Conservation (phyloP, 2,329 filamentous ascomycete genomes). For the Alternaria tenuissima region DNA sequence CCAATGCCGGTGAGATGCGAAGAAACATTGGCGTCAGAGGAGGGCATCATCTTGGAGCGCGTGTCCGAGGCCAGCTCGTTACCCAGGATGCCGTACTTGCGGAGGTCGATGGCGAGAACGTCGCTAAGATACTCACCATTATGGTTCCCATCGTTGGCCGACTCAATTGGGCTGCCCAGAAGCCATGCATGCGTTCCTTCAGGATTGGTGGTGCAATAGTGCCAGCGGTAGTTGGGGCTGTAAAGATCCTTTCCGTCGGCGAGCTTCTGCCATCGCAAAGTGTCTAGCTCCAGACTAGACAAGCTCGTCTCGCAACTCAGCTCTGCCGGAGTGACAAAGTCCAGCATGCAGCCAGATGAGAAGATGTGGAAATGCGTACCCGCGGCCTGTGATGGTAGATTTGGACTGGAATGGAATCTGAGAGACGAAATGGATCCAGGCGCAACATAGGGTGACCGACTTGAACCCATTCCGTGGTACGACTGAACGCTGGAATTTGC, state of each 20-base stretch:
- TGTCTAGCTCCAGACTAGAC: conserved; percentile 85
- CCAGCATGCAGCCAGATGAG: conserved; percentile 88
- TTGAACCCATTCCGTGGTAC: conserved; percentile 53
- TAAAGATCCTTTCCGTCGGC: conserved; percentile 96
- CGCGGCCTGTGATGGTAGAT: conserved; percentile 85
- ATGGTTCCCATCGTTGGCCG: conserved; percentile 68
- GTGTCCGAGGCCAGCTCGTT: conserved; percentile 67
- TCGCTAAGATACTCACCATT: conserved; percentile 94
- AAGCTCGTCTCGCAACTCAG: conserved; percentile 92
- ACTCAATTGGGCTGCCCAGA: conserved; percentile 86
- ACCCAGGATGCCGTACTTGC: conserved; percentile 88
- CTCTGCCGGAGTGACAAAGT: conserved; percentile 91
- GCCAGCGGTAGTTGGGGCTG: conserved; percentile 91
- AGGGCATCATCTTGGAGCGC: conserved; percentile 55
- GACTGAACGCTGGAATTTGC: conserved; percentile 74
- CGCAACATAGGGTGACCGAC: conserved; percentile 62
- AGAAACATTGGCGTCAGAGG: conserved; percentile 62
- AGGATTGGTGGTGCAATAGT: conserved; percentile 96
- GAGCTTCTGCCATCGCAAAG: conserved; percentile 91
- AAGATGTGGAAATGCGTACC: conserved; percentile 97
- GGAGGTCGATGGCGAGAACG: conserved; percentile 91
- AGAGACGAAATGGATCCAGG: conserved; percentile 89
- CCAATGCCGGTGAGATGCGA: conserved; percentile 73
- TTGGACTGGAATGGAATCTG: conserved; percentile 86
- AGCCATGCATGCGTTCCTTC: conserved; percentile 97